Evolutionary conservation across 257 asterid genomes (phyloP).

Genomic region (Jacaranda copaia): DNA sequence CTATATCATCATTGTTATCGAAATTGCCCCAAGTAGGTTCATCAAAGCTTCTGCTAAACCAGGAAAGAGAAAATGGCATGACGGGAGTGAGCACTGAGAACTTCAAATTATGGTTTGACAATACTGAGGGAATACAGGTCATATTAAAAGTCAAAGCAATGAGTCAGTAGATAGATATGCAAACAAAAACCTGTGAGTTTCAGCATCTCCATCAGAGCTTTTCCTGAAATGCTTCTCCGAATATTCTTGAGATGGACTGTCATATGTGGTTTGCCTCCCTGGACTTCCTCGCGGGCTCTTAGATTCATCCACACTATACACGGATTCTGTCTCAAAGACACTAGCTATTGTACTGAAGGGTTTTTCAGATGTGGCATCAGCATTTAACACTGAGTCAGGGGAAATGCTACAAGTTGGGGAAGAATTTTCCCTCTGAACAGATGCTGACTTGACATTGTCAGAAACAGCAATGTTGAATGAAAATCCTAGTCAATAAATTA

Average conservation of each 20-base stretch:
- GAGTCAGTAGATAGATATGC: conserved; percentile 16
- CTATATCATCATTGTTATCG: conserved; percentile 87
- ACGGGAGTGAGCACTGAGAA: background rate
- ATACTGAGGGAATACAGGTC: background rate
- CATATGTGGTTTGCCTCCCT: conserved; percentile 54
- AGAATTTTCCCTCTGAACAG: conserved; percentile 57
- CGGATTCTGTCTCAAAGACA: conserved; percentile 71
- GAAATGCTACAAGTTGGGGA: conserved; percentile 67
- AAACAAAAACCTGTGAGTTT: conserved; percentile 65
- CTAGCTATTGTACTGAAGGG: conserved; percentile 51
- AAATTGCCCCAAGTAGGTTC: conserved; percentile 89
- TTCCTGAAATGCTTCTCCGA: conserved; percentile 67
- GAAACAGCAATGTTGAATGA: conserved; percentile 73
- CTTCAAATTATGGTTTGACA: conserved; percentile 8
- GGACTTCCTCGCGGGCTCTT: conserved; percentile 86
- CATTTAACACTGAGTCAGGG: conserved; percentile 64
- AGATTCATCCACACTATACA: conserved; percentile 78
- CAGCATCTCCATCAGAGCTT: conserved; percentile 79
- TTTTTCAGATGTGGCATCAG: conserved; percentile 56
- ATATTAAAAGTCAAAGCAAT: conserved; percentile 11
- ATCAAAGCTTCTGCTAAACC: conserved; percentile 74
- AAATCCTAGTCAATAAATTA: conserved; percentile 63
- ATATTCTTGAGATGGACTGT: conserved; percentile 76
- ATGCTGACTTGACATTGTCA: conserved; percentile 54
- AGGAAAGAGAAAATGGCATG: conserved; percentile 25